Evolutionary conservation across 1,284 basidiomycete genomes (phyloP).

Genomic region (Melampsora occidentalis): DNA sequence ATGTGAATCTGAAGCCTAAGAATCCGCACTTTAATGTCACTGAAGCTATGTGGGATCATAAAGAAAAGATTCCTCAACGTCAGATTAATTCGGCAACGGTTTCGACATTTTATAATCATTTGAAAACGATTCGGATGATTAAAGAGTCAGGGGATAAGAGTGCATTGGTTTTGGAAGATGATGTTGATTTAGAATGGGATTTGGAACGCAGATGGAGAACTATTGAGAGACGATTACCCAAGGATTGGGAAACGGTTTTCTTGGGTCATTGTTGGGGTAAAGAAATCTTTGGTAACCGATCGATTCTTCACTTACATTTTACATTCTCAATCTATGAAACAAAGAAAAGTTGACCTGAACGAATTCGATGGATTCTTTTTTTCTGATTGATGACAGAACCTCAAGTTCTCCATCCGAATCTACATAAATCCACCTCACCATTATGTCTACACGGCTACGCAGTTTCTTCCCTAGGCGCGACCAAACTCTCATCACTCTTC

Average conservation of each 20-base stretch:
- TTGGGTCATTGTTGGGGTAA: conserved; percentile 60
- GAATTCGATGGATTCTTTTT: background rate
- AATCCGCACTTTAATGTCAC: conserved; percentile 24
- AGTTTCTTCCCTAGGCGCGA: conserved; percentile 48
- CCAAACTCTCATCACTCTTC: conserved; percentile 47
- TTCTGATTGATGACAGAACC: conserved; percentile 60
- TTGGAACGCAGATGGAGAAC: conserved; percentile 59
- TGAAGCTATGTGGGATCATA: conserved; percentile 48
- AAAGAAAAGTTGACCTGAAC: background rate
- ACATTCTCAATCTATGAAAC: no score
- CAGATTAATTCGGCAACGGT: conserved; percentile 58
- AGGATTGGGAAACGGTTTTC: conserved; percentile 71
- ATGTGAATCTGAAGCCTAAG: conserved; percentile 44
- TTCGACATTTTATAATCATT: conserved; percentile 73
- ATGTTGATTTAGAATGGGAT: conserved; percentile 72
- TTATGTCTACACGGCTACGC: conserved; percentile 52
- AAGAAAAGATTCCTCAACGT: conserved; percentile 44
- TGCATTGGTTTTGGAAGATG: conserved; percentile 70
- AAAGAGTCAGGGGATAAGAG: conserved; percentile 53
- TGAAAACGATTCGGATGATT: conserved; percentile 58
- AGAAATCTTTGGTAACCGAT: conserved; percentile 48
- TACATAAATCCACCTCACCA: conserved; percentile 58
- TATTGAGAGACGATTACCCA: conserved; percentile 63
- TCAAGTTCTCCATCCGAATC: conserved; percentile 70
- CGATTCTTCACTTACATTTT: background rate